Evolutionary conservation across 2,329 filamentous ascomycete species (phyloP).

Genomic region (Teratosphaeria viscida): DNA sequence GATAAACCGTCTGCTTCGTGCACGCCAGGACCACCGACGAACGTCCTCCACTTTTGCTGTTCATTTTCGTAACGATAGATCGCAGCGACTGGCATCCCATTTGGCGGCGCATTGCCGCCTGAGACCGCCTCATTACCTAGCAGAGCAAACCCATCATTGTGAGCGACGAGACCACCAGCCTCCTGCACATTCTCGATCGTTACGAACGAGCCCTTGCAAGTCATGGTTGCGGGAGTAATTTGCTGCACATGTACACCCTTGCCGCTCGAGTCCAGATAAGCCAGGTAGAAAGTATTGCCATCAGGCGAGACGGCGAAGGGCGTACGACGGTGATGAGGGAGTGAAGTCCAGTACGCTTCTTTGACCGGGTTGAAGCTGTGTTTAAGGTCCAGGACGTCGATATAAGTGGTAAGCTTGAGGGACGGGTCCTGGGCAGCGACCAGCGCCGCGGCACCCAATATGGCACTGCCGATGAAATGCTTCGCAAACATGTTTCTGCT

Average conservation of each 20-base stretch:
- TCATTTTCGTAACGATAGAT: conserved; percentile 50
- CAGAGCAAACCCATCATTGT: conserved; percentile 53
- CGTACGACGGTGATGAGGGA: conserved; percentile 51
- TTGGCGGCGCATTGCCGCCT: conserved; percentile 38
- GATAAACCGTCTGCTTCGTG: conserved; percentile 36
- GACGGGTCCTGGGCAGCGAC: conserved; percentile 27
- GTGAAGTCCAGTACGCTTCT: conserved; percentile 51
- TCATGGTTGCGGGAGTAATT: conserved; percentile 45
- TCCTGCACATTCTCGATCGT: conserved; percentile 47
- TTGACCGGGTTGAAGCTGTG: conserved; percentile 48
- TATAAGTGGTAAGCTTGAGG: conserved; percentile 33
- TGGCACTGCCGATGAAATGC: neutral
- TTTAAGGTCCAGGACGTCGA: conserved; percentile 38
- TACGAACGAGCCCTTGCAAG: conserved; percentile 41
- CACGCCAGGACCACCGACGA: conserved; percentile 47
- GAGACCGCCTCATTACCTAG: conserved; percentile 48
- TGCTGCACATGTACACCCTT: conserved; percentile 49
- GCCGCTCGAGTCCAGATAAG: conserved; percentile 48
- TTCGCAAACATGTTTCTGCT: neutral
- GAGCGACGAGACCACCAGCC: conserved; percentile 50
- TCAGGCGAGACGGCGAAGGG: conserved; percentile 53
- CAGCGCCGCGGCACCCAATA: conserved; percentile 12
- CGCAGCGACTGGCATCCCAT: conserved; percentile 42
- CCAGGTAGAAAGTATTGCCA: conserved; percentile 48
- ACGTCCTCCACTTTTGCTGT: conserved; percentile 48